Conservation (phyloP, 345 rosid genomes). For the Eucalyptus paniculata region DNA sequence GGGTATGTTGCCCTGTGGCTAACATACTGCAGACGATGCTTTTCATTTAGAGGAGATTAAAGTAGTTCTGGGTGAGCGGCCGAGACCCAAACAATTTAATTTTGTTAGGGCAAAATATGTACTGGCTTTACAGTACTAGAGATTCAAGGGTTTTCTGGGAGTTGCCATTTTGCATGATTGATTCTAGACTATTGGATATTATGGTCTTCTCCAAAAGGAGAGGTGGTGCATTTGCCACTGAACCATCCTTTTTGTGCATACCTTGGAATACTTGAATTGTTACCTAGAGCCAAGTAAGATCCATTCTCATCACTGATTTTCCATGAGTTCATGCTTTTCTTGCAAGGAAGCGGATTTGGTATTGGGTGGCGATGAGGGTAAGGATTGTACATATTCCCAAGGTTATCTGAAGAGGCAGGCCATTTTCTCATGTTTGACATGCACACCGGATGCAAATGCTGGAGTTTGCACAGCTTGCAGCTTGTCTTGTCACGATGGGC, state of each 20-base stretch:
- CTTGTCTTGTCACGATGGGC: conserved; percentile 92
- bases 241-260: neutral
- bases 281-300: neutral
- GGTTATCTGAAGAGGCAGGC: conserved; percentile 95
- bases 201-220: neutral
- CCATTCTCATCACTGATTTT: neutral
- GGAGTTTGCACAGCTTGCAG: conserved; percentile 97
- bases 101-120: neutral
- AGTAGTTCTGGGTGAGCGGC: neutral
- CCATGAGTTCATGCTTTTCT: neutral
- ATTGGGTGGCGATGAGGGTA: conserved; percentile 96
- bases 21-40: neutral
- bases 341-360: conserved; percentile 85
- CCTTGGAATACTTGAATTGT: neutral
- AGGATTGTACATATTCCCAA: conserved; percentile 76
- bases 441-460: conserved; percentile 81
- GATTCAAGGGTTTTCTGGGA: neutral
- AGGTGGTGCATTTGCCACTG: neutral
- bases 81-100: neutral
- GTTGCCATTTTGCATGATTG: neutral
- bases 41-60: neutral
- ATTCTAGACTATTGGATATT: neutral
- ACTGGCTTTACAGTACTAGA: neutral
- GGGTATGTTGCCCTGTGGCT: neutral
- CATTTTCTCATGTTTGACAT: conserved; percentile 88